phyloP scores from a whole-genome alignment of 257 asterid genomes.

The Fraxinus pennsylvanica region DNA sequence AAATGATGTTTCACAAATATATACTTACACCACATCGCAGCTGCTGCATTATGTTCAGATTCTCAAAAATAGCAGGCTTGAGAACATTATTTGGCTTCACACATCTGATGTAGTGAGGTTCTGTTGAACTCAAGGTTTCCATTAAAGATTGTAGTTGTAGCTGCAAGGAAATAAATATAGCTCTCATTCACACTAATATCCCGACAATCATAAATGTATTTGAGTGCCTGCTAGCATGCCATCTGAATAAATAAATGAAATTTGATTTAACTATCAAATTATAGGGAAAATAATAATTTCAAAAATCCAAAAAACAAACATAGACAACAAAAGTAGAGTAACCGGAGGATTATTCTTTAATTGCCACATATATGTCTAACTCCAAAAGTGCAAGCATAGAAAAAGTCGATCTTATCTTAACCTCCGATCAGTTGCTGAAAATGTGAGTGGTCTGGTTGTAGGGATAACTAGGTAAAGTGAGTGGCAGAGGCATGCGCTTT shows the following conservation, averaged over 20 bases:
- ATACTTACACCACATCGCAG: conserved; percentile 98
- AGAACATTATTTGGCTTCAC: conserved; percentile 94
- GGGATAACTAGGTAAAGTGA: background rate
- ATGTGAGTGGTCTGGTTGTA: background rate
- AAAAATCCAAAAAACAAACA: background rate
- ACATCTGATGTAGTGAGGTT: conserved; percentile 98
- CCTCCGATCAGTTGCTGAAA: too few relatives aligned
- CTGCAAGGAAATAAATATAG: conserved; percentile 53
- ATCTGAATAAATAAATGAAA: background rate
- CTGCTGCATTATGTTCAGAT: conserved; percentile 84
- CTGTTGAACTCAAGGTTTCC: conserved; percentile 93
- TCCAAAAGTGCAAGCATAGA: too few relatives aligned
- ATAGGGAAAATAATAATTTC: background rate
- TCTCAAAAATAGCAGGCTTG: conserved; percentile 95
- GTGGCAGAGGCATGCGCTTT: background rate
- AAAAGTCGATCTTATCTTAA: too few relatives aligned
- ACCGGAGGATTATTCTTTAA: background rate
- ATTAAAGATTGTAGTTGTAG: conserved; percentile 94
- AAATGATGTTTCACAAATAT: conserved; percentile 20
- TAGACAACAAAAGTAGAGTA: background rate
- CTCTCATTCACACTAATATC: background rate
- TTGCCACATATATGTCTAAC: background rate
- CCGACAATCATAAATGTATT: conserved; percentile 21
- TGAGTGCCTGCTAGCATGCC: conserved; percentile 7
- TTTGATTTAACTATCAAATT: background rate